Evolutionary conservation across 345 rosid genomes (phyloP).

Genomic region (Lagerstroemia speciosa): DNA sequence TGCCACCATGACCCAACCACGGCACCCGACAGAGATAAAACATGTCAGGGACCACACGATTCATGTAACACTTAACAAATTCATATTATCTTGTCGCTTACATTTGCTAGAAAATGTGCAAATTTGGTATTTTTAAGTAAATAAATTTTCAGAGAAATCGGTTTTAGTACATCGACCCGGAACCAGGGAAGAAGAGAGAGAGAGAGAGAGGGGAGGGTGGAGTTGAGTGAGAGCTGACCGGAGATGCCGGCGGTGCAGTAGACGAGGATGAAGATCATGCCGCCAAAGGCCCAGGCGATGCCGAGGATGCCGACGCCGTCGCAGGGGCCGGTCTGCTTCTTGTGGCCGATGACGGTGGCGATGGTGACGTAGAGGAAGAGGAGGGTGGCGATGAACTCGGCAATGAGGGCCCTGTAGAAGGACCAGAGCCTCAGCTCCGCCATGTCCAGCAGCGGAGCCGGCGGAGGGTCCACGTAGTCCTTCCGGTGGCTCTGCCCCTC

Average conservation of each 20-base stretch:
- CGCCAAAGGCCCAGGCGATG: slow-evolving; percentile 89
- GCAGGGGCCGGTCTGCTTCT: slow-evolving; percentile 51
- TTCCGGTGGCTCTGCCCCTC: slow-evolving; percentile 49
- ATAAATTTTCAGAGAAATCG: no score
- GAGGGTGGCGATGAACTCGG: slow-evolving; percentile 89
- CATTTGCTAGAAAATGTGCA: no score
- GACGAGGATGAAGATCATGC: slow-evolving; percentile 67
- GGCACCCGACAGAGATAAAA: background rate
- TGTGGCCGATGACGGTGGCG: slow-evolving; percentile 79
- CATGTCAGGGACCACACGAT: background rate
- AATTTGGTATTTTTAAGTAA: no score
- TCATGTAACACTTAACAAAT: no score
- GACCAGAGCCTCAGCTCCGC: slow-evolving; percentile 77
- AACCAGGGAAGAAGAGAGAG: no score
- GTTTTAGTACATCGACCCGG: no score
- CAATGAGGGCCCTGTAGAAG: slow-evolving; percentile 84
- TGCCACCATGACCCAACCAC: slow-evolving; percentile 6
- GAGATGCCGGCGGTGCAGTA: slow-evolving; percentile 87
- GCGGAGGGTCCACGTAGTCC: slow-evolving; percentile 97
- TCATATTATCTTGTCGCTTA: no score
- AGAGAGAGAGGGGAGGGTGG: background rate
- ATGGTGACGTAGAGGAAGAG: slow-evolving; percentile 79
- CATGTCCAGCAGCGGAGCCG: slow-evolving; percentile 65
- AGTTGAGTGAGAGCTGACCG: slow-evolving; percentile 27
- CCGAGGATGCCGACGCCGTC: slow-evolving; percentile 85